Conservation (phyloP, 306 rosid species). For the Elaeagnus macrophylla region DNA sequence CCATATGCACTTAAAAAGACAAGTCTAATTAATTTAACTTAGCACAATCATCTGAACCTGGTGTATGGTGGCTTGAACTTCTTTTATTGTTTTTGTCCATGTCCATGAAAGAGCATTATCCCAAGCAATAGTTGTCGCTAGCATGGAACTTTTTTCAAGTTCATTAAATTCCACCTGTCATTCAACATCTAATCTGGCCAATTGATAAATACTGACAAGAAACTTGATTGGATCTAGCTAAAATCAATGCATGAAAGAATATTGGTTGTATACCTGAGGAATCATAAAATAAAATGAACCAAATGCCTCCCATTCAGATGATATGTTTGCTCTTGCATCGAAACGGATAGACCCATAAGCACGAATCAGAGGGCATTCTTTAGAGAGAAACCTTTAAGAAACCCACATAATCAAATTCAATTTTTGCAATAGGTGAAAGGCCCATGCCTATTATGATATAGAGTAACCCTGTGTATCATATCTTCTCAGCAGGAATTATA, state of each 20-base stretch:
- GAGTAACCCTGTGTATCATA: no score
- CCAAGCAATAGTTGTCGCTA: slow-evolving; percentile 83
- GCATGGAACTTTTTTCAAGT: slow-evolving; percentile 74
- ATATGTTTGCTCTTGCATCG: slow-evolving; percentile 50
- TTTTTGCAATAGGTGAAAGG: neutral
- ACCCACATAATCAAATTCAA: neutral
- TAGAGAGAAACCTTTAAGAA: slow-evolving; percentile 63
- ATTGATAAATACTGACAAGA: slow-evolving; percentile 44
- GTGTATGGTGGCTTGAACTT: slow-evolving; percentile 52
- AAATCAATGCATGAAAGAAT: slow-evolving; percentile 23
- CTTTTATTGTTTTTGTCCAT: slow-evolving; percentile 52
- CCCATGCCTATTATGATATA: neutral
- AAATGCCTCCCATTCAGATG: slow-evolving; percentile 77
- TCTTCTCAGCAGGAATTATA: no score
- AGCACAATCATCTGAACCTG: slow-evolving; percentile 35
- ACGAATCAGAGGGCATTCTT: slow-evolving; percentile 69
- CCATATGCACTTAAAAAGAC: neutral
- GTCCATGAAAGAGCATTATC: slow-evolving; percentile 66
- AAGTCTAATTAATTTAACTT: neutral
- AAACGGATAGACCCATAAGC: slow-evolving; percentile 91
- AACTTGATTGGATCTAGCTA: slow-evolving; percentile 10
- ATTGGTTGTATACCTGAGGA: slow-evolving; percentile 69
- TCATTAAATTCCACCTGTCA: slow-evolving; percentile 95
- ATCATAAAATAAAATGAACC: slow-evolving; percentile 86
- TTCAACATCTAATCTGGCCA: slow-evolving; percentile 46